Conservation (phyloP, 2,329 filamentous ascomycete genomes). For the Scedosporium minutisporum region DNA sequence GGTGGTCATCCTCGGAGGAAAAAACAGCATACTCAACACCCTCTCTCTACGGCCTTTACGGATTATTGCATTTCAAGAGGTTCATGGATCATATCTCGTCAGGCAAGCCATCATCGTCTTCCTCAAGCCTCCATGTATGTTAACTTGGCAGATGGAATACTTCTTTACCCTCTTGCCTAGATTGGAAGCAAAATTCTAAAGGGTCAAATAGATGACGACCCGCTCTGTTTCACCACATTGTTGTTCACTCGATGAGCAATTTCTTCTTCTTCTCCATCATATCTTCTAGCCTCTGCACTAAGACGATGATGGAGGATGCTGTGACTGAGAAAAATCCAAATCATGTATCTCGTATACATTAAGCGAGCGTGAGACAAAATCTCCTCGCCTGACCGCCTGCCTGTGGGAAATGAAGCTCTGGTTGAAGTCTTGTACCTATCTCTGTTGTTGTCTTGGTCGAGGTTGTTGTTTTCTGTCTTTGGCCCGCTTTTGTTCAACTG, state of each 20-base stretch:
- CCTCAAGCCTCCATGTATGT: conserved; percentile 55
- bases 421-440: not conserved
- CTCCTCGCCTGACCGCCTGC: not conserved
- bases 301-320: conserved; percentile 51
- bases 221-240: conserved; percentile 24
- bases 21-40: not conserved
- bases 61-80: not conserved
- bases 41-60: not conserved
- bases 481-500: not conserved
- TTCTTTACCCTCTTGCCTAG: not conserved
- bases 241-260: conserved; percentile 8
- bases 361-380: not conserved
- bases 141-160: conserved; percentile 36
- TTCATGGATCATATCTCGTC: conserved; percentile 29
- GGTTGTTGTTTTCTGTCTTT: not conserved
- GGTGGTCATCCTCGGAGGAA: not conserved
- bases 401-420: not conserved
- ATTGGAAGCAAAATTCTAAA: conserved; percentile 9
- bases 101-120: conserved; percentile 66
- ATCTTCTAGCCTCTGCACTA: conserved; percentile 28
- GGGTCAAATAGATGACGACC: conserved; percentile 32
- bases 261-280: conserved; percentile 21
- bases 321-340: conserved; percentile 1
- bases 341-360: conserved; percentile 9
- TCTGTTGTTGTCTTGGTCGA: not conserved